Evolutionary conservation across 148 eudicot species (phyloP).

Genomic region (Rhododendron kiyosumense): DNA sequence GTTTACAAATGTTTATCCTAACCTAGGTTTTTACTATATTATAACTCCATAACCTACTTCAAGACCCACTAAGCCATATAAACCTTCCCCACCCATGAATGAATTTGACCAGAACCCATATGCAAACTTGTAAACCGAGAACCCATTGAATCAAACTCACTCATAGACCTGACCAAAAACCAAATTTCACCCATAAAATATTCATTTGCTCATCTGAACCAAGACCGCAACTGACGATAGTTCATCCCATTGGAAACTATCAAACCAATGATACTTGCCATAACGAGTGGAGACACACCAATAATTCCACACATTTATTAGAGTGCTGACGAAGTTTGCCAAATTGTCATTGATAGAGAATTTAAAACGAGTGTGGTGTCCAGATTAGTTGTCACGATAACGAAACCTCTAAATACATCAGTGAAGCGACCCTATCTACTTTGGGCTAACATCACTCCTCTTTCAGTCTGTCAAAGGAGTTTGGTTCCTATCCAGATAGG

Average conservation of each 20-base stretch:
- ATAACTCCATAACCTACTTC: too few relatives aligned
- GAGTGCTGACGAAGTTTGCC: background rate
- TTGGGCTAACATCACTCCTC: background rate
- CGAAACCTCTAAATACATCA: background rate
- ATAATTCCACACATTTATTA: background rate
- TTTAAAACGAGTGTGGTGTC: background rate
- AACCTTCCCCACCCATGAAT: too few relatives aligned
- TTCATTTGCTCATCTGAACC: too few relatives aligned
- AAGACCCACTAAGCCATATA: too few relatives aligned
- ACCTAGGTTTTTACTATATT: too few relatives aligned
- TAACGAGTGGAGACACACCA: background rate
- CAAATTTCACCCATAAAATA: too few relatives aligned
- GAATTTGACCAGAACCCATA: too few relatives aligned
- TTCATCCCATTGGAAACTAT: background rate
- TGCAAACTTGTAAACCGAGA: too few relatives aligned
- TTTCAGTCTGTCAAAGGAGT: background rate
- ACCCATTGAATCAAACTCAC: too few relatives aligned
- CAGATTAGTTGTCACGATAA: background rate
- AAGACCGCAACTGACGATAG: background rate
- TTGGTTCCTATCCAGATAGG: background rate
- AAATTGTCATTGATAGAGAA: background rate
- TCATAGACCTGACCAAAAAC: too few relatives aligned
- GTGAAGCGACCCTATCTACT: background rate
- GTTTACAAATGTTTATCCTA: too few relatives aligned
- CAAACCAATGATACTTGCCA: background rate